These are phyloP conservation scores for Talaromyces adpressus DNA, from an alignment of 495 filamentous ascomycete genomes.

Conservation along the genomic window DNA sequence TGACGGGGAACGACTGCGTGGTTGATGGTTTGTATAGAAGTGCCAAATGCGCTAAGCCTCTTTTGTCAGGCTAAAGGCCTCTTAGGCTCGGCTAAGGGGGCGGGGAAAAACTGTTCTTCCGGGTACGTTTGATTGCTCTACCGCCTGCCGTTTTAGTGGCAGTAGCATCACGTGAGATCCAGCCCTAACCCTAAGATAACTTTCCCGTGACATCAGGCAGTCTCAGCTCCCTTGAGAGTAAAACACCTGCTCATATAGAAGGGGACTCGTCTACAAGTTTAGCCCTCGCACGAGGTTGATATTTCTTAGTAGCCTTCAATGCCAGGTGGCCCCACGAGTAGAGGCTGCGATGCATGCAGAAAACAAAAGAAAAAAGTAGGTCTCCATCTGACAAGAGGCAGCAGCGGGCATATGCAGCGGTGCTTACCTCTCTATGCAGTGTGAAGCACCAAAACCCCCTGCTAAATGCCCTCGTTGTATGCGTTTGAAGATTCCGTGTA, in stretches of 20 bases:
- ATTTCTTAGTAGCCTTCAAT: neutral
- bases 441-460: neutral
- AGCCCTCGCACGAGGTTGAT: neutral
- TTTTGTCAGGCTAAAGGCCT: neutral
- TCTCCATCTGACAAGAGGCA: neutral
- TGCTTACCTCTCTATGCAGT: neutral
- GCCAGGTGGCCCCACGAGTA: neutral
- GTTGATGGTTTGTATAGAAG: neutral
- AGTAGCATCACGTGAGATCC: neutral
- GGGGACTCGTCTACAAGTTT: neutral
- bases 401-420: neutral
- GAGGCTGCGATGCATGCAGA: constrained; percentile 1
- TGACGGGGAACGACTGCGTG: neutral
- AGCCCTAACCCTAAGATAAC: neutral
- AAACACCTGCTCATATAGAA: neutral
- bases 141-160: neutral
- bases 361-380: constrained; percentile 1
- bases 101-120: constrained; percentile 1
- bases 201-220: neutral
- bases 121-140: neutral
- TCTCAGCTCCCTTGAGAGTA: too few species aligned
- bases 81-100: neutral
- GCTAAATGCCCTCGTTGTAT: neutral
- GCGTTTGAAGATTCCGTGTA: neutral
- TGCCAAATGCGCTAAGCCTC: neutral